Base-by-base conservation (phyloP, 139 green algal species). In the Edaphochlamys debaryana region DNA sequence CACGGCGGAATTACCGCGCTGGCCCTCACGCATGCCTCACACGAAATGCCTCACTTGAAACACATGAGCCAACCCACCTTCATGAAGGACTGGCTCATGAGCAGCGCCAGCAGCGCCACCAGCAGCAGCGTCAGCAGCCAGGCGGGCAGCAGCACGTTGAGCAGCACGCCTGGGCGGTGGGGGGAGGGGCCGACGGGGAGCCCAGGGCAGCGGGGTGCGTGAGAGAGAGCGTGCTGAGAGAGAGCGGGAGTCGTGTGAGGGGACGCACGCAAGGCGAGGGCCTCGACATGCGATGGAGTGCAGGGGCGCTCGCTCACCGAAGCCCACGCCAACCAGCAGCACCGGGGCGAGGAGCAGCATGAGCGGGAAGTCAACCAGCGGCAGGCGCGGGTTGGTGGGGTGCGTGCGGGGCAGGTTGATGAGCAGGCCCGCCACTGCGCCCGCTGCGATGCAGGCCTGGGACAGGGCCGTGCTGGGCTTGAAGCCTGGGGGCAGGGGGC, bases 61-160 rank as follows among this genome's bases (percentile, higher is more conserved):
- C n/a, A n/a, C n/a, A n/a, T n/a, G n/a, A n/a, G n/a, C n/a, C n/a
- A n/a, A 67, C 66, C 36, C 37, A 80, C 75, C 75, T 82, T 82
- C 37, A 37, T 15, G 29, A 36, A 7, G 4, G 75, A 25, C 45
- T 82, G 75, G 11, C n/a, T 25, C 20, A 73, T 54, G 36, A 82
- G 62, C 30, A 72, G 62, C 62, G 32, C 22, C 60, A 93, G 85
- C 45, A 93, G 79, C 0, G 36, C 25, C 22, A 90, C 69, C 42
- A 93, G 90, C 30, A 86, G 54, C 2, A 87, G 40, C 34, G 88
- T 90, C 58, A 93, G 69, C 25, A 89, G 69, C 86, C 83, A 91
- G 27, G 63, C 62, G 20, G 90, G 87, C 19, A 93, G 69, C 36
- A 89, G 36, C 23, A 79, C 32, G 67, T 93, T 93, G 13, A 89